Conservation (phyloP, 768 basidiomycete species). For the Agrocybe praecox region DNA sequence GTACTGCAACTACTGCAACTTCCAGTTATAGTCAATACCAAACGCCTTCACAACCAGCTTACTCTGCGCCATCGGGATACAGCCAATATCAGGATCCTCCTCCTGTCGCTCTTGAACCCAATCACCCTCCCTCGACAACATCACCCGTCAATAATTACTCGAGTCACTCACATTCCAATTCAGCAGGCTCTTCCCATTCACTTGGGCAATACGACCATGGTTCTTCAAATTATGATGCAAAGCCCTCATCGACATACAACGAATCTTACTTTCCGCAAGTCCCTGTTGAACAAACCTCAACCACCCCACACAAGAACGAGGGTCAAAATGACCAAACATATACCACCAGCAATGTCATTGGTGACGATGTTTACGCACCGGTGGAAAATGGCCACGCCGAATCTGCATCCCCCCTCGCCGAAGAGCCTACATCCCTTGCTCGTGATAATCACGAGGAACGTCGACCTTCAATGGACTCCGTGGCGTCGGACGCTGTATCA, state of each 20-base stretch:
- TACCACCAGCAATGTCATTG: not conserved
- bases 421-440: not conserved
- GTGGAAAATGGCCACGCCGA: not conserved
- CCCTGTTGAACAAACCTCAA: not conserved
- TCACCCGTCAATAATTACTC: not conserved
- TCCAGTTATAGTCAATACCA: constrained; percentile 3
- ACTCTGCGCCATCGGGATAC: not conserved
- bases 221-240: not conserved
- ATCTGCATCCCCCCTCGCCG: not conserved
- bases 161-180: not conserved
- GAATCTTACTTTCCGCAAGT: not conserved
- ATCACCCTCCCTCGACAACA: not conserved
- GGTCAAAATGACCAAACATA: not conserved
- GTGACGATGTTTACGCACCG: not conserved
- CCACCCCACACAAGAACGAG: not conserved
- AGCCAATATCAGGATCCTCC: constrained; percentile 5
- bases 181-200: not conserved
- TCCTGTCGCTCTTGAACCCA: not conserved
- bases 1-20: not conserved
- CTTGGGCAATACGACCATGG: not conserved
- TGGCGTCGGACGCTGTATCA: constrained; percentile 6
- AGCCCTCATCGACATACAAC: not conserved
- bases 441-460: not conserved
- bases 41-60: not conserved
- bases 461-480: not conserved